Conservation (phyloP, 805 yeast genomes). For the Barnettozyma siamensis region DNA sequence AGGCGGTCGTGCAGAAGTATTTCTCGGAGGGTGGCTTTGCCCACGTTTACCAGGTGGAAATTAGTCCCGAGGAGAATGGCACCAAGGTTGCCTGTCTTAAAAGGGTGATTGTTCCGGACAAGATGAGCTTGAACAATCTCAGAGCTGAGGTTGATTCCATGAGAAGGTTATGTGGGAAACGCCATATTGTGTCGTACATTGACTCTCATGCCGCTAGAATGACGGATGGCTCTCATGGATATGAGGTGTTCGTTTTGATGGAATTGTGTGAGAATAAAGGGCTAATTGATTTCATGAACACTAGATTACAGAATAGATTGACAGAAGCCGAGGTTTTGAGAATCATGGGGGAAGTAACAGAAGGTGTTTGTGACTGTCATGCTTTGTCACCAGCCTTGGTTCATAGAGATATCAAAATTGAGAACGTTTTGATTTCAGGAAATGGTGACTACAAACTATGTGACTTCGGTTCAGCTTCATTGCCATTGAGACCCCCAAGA, state of each 20-base stretch:
- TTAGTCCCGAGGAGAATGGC: slow-evolving; percentile 54
- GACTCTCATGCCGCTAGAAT: slow-evolving; percentile 92
- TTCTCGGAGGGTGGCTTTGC: slow-evolving; percentile 94
- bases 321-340: slow-evolving; percentile 62
- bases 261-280: slow-evolving; percentile 75
- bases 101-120: slow-evolving; percentile 92
- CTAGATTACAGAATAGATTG: slow-evolving; percentile 58
- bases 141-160: slow-evolving; percentile 97
- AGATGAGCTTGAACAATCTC: slow-evolving; percentile 70
- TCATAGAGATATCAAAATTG: slow-evolving; percentile 80
- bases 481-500: slow-evolving; percentile 56
- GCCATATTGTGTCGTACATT: slow-evolving; percentile 80
- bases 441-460: slow-evolving; percentile 61
- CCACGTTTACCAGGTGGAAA: slow-evolving; percentile 78
- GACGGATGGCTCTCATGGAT: slow-evolving; percentile 40
- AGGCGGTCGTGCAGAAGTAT: slow-evolving; percentile 60
- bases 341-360: slow-evolving; percentile 64
- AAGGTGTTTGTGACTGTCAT: slow-evolving; percentile 77
- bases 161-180: slow-evolving; percentile 78
- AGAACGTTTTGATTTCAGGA: slow-evolving; percentile 63
- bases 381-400: slow-evolving; percentile 63
- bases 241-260: slow-evolving; percentile 76
- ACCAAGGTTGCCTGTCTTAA: slow-evolving; percentile 71
- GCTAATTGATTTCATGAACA: slow-evolving; percentile 73
- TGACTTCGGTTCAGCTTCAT: slow-evolving; percentile 79